Percentiles rank a stretch among this genome's conserved stretches.
phyloP scores from a whole-genome alignment of 169 alveolate species.

The Cryptosporidium parvum region DNA sequence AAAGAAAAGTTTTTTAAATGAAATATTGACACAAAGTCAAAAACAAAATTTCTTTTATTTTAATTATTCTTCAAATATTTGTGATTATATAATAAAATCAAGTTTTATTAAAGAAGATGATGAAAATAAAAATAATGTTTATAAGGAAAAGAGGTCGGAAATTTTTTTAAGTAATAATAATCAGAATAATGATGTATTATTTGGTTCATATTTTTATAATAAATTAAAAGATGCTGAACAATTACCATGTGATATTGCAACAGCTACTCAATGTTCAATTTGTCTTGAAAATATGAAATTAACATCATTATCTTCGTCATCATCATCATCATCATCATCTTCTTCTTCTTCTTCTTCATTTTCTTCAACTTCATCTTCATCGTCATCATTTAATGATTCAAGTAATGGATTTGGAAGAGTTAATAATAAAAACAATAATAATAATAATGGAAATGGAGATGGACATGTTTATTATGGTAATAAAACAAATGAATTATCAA shows the following conservation, averaged over 20 bases:
- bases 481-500: not conserved
- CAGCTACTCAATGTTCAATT: constrained; percentile 62
- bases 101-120: not conserved
- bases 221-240: constrained; percentile 53
- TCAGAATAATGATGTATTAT: constrained; percentile 10
- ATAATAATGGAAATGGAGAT: not conserved
- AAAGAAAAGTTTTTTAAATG: constrained; percentile 44
- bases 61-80: constrained; percentile 48
- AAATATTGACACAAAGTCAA: constrained; percentile 47
- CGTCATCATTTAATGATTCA: too few relatives aligned
- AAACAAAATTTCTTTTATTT: constrained; percentile 57
- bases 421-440: too few relatives aligned
- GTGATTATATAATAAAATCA: constrained; percentile 36
- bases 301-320: not conserved
- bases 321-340: not conserved
- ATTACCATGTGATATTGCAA: constrained; percentile 68
- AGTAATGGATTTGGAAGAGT: not conserved
- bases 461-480: not conserved
- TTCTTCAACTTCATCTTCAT: too few relatives aligned
- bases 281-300: constrained; percentile 15
- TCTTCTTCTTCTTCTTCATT: not conserved
- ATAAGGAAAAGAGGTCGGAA: not conserved
- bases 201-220: constrained; percentile 54
- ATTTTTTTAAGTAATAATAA: not conserved
- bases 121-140: not conserved